These are phyloP conservation scores for Aspergillus homomorphus DNA, from an alignment of 495 filamentous ascomycete species.

Conservation along the genomic window DNA sequence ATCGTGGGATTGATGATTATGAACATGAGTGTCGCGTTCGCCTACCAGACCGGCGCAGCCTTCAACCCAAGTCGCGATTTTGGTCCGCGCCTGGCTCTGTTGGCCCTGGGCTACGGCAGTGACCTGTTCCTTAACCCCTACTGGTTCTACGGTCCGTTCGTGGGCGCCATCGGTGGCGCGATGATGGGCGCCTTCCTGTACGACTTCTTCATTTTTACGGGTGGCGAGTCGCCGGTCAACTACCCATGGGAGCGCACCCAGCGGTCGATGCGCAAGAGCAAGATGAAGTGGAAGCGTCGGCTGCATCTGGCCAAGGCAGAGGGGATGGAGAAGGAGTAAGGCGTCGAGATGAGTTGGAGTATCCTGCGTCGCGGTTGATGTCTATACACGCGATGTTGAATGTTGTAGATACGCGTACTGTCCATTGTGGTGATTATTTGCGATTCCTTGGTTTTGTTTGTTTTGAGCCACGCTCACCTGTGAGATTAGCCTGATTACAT, in stretches of 20 bases:
- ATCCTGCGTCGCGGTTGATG: neutral
- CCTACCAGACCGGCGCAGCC: conserved; percentile 47
- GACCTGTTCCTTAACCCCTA: conserved; percentile 42
- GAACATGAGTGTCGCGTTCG: conserved; percentile 42
- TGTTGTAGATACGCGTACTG: neutral
- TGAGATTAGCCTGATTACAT: neutral
- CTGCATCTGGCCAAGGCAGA: conserved; percentile 21
- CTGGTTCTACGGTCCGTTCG: conserved; percentile 54
- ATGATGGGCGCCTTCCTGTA: conserved; percentile 49
- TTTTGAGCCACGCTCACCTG: too few relatives aligned
- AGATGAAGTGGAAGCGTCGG: conserved; percentile 32
- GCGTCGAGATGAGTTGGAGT: neutral
- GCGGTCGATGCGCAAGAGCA: conserved; percentile 33
- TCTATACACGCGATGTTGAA: neutral
- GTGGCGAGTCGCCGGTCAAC: conserved; percentile 51
- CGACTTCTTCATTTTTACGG: conserved; percentile 53
- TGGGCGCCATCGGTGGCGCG: conserved; percentile 41
- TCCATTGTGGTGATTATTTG: neutral
- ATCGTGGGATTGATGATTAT: conserved; percentile 47
- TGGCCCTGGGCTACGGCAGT: conserved; percentile 42
- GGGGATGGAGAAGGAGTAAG: conserved; percentile 7
- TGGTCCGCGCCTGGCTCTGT: conserved; percentile 43
- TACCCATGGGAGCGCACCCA: conserved; percentile 42
- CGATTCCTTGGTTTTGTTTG: neutral
- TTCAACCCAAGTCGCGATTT: conserved; percentile 53